These are phyloP conservation scores for Trametes cingulata DNA, from an alignment of 768 basidiomycete species.

Conservation along the genomic window DNA sequence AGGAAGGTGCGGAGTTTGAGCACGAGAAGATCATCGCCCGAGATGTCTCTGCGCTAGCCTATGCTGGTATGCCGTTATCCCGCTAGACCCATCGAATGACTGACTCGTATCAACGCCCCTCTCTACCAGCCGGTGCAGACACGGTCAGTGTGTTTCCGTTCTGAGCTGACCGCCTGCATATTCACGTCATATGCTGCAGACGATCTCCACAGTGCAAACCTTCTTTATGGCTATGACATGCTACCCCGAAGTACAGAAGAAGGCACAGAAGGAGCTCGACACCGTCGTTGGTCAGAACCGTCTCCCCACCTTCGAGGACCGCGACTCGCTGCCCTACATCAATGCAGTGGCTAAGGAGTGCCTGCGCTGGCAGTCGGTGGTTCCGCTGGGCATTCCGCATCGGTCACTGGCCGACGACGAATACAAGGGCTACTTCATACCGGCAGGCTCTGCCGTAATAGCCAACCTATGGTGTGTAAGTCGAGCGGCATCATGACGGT, in stretches of 20 bases:
- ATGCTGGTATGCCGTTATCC: constrained; percentile 17
- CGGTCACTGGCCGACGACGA: constrained; percentile 18
- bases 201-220: constrained; percentile 21
- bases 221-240: constrained; percentile 24
- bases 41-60: constrained; percentile 16
- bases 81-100: too few relatives aligned
- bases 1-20: constrained; percentile 1
- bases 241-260: constrained; percentile 22
- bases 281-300: constrained; percentile 24
- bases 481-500: not conserved
- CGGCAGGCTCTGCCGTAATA: constrained; percentile 12
- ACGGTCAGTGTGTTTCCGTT: constrained; percentile 11
- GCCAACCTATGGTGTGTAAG: constrained; percentile 12
- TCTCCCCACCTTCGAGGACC: constrained; percentile 27
- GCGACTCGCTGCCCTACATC: constrained; percentile 30
- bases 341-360: constrained; percentile 28
- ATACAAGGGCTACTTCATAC: constrained; percentile 23
- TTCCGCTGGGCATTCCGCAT: constrained; percentile 13
- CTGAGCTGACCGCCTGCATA: too few relatives aligned
- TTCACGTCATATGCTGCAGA: constrained; percentile 9
- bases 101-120: not conserved
- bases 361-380: constrained; percentile 30
- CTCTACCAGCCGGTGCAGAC: constrained; percentile 25
- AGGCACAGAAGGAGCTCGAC: constrained; percentile 22
- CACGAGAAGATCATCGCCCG: constrained; percentile 12